phyloP scores from a whole-genome alignment of 768 basidiomycete genomes.

The Mycena crocata region DNA sequence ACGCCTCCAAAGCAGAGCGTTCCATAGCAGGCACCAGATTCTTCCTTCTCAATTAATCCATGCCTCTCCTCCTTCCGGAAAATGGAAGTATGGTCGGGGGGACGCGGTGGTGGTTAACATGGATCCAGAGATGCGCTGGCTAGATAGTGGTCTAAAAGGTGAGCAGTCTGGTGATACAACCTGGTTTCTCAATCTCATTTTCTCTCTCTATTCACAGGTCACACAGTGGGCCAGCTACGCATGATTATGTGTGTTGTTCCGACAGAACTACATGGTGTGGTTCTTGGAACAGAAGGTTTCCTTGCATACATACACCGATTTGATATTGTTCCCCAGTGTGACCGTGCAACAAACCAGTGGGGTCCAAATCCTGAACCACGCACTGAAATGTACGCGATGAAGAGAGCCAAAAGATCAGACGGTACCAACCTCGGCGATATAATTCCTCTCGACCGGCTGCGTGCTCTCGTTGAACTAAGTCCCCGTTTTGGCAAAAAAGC shows the following conservation, averaged over 20 bases:
- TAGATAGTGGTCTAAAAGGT: slow-evolving; percentile 25
- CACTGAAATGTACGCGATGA: slow-evolving; percentile 4
- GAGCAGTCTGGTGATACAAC: background rate
- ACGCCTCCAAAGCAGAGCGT: slow-evolving; percentile 15
- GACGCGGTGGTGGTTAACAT: slow-evolving; percentile 26
- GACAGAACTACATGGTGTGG: no score
- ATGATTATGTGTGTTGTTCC: slow-evolving; percentile 28
- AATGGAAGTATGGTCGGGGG: slow-evolving; percentile 14
- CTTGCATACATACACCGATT: slow-evolving; percentile 35
- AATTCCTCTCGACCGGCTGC: slow-evolving; percentile 16
- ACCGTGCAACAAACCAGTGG: background rate
- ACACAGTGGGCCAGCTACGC: slow-evolving; percentile 22
- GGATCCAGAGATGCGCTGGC: slow-evolving; percentile 20
- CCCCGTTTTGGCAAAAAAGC: slow-evolving; percentile 32
- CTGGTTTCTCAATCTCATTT: background rate
- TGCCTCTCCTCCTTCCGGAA: slow-evolving; percentile 8
- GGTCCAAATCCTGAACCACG: slow-evolving; percentile 13
- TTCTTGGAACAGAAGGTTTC: slow-evolving; percentile 5
- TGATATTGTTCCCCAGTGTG: slow-evolving; percentile 25
- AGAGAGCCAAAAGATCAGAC: slow-evolving; percentile 10
- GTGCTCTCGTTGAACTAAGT: slow-evolving; percentile 23
- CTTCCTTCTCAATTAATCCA: slow-evolving; percentile 22
- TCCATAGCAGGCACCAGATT: slow-evolving; percentile 5
- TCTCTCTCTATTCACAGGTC: slow-evolving; percentile 12
- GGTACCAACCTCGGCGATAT: slow-evolving; percentile 16